Evolutionary conservation across 140 eudicot species (phyloP).

Genomic region (Stevia rebaudiana): DNA sequence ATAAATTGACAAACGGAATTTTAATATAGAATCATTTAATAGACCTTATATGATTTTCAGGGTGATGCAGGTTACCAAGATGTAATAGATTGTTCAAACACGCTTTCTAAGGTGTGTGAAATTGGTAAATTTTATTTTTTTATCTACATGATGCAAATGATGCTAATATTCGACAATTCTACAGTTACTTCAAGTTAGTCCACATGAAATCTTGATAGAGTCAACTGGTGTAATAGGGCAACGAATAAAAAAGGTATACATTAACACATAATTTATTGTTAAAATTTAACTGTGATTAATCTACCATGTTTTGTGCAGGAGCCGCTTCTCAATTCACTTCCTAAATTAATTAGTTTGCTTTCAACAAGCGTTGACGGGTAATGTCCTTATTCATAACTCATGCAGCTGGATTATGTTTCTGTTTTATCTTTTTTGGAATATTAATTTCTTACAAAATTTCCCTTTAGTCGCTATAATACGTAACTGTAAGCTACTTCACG

Average conservation of each 20-base stretch:
- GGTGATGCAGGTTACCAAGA: conserved; percentile 98
- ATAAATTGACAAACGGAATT: neutral
- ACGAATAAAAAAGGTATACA: conserved; percentile 83
- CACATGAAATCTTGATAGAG: conserved; percentile 77
- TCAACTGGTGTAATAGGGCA: conserved; percentile 97
- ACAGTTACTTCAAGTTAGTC: conserved; percentile 68
- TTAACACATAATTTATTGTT: neutral
- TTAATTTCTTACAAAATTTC: neutral
- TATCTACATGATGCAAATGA: neutral
- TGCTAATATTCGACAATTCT: conserved; percentile 13
- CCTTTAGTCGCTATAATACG: neutral
- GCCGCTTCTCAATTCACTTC: conserved; percentile 80
- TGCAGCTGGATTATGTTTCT: neutral
- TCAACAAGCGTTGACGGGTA: conserved; percentile 72
- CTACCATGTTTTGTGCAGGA: conserved; percentile 46
- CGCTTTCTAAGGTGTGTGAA: conserved; percentile 64
- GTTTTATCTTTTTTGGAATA: neutral
- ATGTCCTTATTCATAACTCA: conserved; percentile 11
- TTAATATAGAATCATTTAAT: conserved; percentile 20
- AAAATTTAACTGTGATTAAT: neutral
- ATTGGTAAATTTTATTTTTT: neutral
- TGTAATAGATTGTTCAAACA: conserved; percentile 76
- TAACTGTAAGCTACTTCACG: neutral
- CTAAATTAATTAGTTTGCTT: conserved; percentile 58
- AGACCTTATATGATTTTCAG: conserved; percentile 37